A percentile compares a stretch with the other conserved stretches of the same genome.
Evolutionary conservation across 768 basidiomycete species (phyloP).

Genomic region (Rhizopogon vesiculosus): DNA sequence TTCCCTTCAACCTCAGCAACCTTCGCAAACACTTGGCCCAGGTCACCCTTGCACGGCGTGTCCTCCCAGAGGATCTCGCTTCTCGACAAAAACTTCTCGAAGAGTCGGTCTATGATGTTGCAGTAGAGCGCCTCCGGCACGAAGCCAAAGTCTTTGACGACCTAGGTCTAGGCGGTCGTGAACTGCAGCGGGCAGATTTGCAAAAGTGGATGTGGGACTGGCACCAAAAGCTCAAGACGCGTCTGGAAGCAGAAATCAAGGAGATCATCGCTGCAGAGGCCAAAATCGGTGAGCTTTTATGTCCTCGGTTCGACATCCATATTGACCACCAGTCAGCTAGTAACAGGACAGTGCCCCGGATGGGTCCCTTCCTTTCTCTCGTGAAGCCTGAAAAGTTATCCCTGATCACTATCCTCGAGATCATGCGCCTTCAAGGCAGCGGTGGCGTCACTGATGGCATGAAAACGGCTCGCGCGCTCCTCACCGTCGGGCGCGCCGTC

Average conservation of each 20-base stretch:
- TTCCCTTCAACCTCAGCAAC: constrained; percentile 74
- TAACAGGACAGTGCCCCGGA: constrained; percentile 13
- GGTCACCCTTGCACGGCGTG: constrained; percentile 56
- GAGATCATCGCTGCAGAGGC: constrained; percentile 37
- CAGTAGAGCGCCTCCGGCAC: constrained; percentile 62
- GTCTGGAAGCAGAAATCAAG: constrained; percentile 48
- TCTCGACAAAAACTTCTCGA: constrained; percentile 81
- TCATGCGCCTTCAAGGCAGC: constrained; percentile 75
- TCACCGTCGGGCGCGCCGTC: constrained; percentile 76
- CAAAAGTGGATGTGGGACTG: constrained; percentile 85
- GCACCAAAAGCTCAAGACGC: constrained; percentile 56
- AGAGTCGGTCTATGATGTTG: constrained; percentile 81
- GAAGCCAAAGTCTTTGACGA: constrained; percentile 55
- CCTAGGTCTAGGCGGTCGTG: constrained; percentile 47
- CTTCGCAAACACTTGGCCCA: constrained; percentile 66
- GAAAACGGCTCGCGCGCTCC: constrained; percentile 82
- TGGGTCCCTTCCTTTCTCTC: constrained; percentile 72
- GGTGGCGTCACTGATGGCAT: constrained; percentile 82
- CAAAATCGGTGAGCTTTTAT: constrained; percentile 15
- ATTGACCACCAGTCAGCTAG: not conserved
- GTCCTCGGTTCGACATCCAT: not conserved
- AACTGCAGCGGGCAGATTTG: constrained; percentile 46
- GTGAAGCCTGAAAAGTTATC: constrained; percentile 77
- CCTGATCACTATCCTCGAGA: constrained; percentile 82
- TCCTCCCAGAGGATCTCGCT: constrained; percentile 62